Percentiles rank a stretch among this genome's conserved stretches.
Evolutionary conservation across 768 basidiomycete genomes (phyloP).

Genomic region (Pleurotus cornucopiae): DNA sequence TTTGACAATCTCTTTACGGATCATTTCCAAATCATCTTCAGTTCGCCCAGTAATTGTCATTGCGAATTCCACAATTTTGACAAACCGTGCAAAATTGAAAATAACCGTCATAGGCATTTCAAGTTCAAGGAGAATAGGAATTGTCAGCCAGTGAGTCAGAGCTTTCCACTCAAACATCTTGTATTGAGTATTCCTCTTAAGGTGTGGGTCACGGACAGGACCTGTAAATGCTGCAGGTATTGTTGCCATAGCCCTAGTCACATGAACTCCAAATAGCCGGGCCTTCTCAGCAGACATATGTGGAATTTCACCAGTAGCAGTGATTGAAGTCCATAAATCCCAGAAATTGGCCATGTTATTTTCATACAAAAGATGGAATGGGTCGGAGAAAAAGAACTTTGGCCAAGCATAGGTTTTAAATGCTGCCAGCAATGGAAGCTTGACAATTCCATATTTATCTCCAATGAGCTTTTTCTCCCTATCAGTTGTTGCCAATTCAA

Average conservation of each 20-base stretch:
- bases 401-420: slow-evolving; percentile 25
- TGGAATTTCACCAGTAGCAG: slow-evolving; percentile 13
- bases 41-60: slow-evolving; percentile 21
- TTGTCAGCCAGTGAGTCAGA: slow-evolving; percentile 28
- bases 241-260: slow-evolving; percentile 19
- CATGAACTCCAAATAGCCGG: slow-evolving; percentile 15
- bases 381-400: slow-evolving; percentile 27
- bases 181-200: slow-evolving; percentile 31
- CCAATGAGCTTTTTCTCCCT: slow-evolving; percentile 15
- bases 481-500: slow-evolving; percentile 14
- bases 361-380: slow-evolving; percentile 32
- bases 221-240: slow-evolving; percentile 29
- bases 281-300: slow-evolving; percentile 16
- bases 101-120: slow-evolving; percentile 19
- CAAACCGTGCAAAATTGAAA: slow-evolving; percentile 22
- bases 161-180: slow-evolving; percentile 33
- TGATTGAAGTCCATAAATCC: slow-evolving; percentile 23
- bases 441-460: slow-evolving; percentile 18
- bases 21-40: slow-evolving; percentile 12
- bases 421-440: slow-evolving; percentile 25
- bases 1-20: slow-evolving; percentile 16
- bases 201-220: slow-evolving; percentile 20
- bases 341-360: slow-evolving; percentile 24
- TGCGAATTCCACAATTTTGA: slow-evolving; percentile 21
- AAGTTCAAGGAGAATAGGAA: slow-evolving; percentile 28